Evolutionary conservation across 208 protist species (phyloP).

Genomic region (Crithidia expoeki): DNA sequence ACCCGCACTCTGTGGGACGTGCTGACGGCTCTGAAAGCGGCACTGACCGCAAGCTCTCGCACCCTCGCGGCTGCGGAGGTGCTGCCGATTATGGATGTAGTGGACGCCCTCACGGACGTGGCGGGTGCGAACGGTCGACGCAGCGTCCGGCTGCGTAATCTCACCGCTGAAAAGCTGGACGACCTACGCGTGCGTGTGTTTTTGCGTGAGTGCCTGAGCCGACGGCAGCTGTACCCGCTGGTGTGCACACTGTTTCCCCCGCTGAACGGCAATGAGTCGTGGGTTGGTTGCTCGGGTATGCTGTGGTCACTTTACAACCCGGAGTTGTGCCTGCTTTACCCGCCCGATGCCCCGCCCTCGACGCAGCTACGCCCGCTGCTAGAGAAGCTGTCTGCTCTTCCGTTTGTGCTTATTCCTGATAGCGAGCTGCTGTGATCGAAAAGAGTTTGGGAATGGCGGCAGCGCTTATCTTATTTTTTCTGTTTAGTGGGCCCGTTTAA

Average conservation of each 20-base stretch:
- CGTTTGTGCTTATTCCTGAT: conserved; percentile 48
- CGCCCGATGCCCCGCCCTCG: conserved; percentile 23
- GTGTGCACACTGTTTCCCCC: conserved; percentile 41
- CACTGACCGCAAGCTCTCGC: conserved; percentile 36
- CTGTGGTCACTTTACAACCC: conserved; percentile 54
- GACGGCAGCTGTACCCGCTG: conserved; percentile 40
- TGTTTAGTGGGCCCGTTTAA: no score
- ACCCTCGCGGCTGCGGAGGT: conserved; percentile 39
- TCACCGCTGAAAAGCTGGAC: conserved; percentile 41
- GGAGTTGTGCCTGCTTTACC: conserved; percentile 31
- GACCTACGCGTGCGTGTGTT: conserved; percentile 48
- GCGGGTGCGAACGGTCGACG: conserved; percentile 21
- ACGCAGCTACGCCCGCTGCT: conserved; percentile 40
- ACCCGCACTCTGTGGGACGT: conserved; percentile 46
- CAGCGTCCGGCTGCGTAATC: conserved; percentile 11
- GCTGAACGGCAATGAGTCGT: conserved; percentile 20
- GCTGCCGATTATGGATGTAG: conserved; percentile 38
- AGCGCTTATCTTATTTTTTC: not conserved
- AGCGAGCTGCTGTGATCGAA: conserved; percentile 41
- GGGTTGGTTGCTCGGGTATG: conserved; percentile 17
- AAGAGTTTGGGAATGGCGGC: not conserved
- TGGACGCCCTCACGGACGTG: conserved; percentile 40
- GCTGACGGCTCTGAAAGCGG: conserved; percentile 33
- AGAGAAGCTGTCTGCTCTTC: conserved; percentile 41
- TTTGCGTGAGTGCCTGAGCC: conserved; percentile 55